Evolutionary conservation across 129 eudicot species (phyloP), one percentile per base, ranked within the genome.

Genomic region (Arctium minus): DNA sequence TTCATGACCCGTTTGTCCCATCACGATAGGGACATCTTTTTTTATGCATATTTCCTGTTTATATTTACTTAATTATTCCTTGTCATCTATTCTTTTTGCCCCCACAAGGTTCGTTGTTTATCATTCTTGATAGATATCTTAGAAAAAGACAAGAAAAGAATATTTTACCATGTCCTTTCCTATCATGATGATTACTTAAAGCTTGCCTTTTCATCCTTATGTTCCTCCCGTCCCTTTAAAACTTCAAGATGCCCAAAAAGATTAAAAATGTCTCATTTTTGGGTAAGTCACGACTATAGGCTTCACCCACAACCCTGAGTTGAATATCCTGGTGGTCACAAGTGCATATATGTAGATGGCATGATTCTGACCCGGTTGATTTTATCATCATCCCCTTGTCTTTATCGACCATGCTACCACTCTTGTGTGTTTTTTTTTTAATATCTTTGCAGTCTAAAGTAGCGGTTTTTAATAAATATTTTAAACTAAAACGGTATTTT

Each of bases 31-130:
- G 74, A 80, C 17, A 38, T 81, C 71, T 22, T 44, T 80, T 62
- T 73, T 27, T 70, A 75, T 8, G 46, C 72, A 65, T 74, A 75
- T 67, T 12, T 37, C 33, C 15, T 40, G 1, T 76, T 15, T 83
- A 11, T 32, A 70, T 27, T 29, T 71, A 83, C 67, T 29, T 78
- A 9, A 17, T 13, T 71, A 8, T 40, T 39, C 74, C 13, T 72
- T 77, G 76, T 76, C 39, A 76, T 68, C 37, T 69, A 27, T 38
- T 77, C 78, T 33, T 48, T 76, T 84, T 71, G 31, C 13, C 44
- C 87, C 79, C 83, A 64, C 53, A 39, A 44, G 33, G 80, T 84
- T 64, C 87, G 80, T 44, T 42, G 80, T 27, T 79, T 84, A 84
- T 79, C 74, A 35, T 84, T 44, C 68, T 72, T 37, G 30, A 83